phyloP scores from a whole-genome alignment of 768 basidiomycete species.

The Amanita pseudoporphyria region DNA sequence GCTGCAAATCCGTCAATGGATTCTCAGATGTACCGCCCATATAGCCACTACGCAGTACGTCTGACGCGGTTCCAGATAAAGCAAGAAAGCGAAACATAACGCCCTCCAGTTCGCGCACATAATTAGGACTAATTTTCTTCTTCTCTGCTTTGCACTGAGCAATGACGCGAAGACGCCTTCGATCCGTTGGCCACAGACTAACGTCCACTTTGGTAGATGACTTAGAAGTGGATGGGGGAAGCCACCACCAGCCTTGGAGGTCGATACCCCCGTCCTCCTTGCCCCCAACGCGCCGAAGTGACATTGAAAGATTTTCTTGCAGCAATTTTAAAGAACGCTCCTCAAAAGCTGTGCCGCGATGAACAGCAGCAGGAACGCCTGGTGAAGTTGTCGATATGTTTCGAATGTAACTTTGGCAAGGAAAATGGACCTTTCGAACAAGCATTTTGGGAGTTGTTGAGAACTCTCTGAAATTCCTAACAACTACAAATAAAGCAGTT shows the following conservation, averaged over 20 bases:
- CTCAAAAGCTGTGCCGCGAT: constrained; percentile 72
- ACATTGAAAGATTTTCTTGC: constrained; percentile 66
- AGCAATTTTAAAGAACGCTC: constrained; percentile 52
- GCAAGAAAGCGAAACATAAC: constrained; percentile 49
- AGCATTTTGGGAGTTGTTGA: background rate
- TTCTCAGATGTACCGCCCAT: background rate
- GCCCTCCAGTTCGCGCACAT: constrained; percentile 88
- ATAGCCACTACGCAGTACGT: background rate
- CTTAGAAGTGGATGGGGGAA: constrained; percentile 32
- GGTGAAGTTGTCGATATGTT: constrained; percentile 2
- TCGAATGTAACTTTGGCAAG: background rate
- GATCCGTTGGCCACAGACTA: constrained; percentile 6
- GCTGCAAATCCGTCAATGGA: constrained; percentile 9
- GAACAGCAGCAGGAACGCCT: constrained; percentile 37
- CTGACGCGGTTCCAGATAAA: constrained; percentile 6
- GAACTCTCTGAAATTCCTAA: background rate
- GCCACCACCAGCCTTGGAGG: constrained; percentile 89
- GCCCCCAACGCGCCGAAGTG: constrained; percentile 72
- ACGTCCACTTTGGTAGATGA: background rate
- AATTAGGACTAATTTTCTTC: constrained; percentile 68
- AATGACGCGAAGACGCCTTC: constrained; percentile 61
- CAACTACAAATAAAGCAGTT: constrained; percentile 1
- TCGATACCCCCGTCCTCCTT: constrained; percentile 86
- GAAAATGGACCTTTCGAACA: background rate
- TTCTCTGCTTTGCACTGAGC: constrained; percentile 91